Evolutionary conservation across 495 filamentous ascomycete species (phyloP).

Genomic region (Tricharina praecox): DNA sequence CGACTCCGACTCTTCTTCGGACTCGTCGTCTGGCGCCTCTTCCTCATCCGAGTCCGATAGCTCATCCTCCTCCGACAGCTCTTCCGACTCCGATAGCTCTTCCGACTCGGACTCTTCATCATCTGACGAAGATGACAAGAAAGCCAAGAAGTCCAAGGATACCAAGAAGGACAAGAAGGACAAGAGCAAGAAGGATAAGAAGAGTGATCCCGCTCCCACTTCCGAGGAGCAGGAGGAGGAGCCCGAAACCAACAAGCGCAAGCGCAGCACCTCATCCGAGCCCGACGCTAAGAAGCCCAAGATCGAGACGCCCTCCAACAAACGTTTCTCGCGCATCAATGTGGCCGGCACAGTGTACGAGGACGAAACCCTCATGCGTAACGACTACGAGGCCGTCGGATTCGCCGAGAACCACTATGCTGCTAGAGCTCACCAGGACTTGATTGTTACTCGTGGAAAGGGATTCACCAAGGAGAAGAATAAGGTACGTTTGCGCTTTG

Average conservation of each 20-base stretch:
- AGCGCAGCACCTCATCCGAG: constrained; percentile 4
- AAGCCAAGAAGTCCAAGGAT: constrained; percentile 7
- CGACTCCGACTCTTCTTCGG: background rate
- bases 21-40: background rate
- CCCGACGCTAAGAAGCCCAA: constrained; percentile 10
- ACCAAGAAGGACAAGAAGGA: constrained; percentile 1
- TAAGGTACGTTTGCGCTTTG: constrained; percentile 59
- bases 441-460: constrained; percentile 83
- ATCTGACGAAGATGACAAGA: constrained; percentile 6
- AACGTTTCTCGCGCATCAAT: constrained; percentile 48
- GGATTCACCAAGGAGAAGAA: constrained; percentile 99
- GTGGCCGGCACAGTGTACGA: constrained; percentile 43
- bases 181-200: background rate
- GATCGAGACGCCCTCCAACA: constrained; percentile 3
- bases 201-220: too few relatives aligned
- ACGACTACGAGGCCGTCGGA: constrained; percentile 30
- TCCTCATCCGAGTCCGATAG: constrained; percentile 29
- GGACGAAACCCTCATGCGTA: constrained; percentile 22
- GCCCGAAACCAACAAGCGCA: constrained; percentile 3
- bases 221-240: constrained; percentile 4
- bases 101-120: constrained; percentile 13
- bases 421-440: constrained; percentile 64
- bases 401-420: constrained; percentile 63
- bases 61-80: constrained; percentile 28
- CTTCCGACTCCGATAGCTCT: constrained; percentile 14